Evolutionary conservation across 2,329 filamentous ascomycete species (phyloP).

Genomic region (Aspergillus jensenii): DNA sequence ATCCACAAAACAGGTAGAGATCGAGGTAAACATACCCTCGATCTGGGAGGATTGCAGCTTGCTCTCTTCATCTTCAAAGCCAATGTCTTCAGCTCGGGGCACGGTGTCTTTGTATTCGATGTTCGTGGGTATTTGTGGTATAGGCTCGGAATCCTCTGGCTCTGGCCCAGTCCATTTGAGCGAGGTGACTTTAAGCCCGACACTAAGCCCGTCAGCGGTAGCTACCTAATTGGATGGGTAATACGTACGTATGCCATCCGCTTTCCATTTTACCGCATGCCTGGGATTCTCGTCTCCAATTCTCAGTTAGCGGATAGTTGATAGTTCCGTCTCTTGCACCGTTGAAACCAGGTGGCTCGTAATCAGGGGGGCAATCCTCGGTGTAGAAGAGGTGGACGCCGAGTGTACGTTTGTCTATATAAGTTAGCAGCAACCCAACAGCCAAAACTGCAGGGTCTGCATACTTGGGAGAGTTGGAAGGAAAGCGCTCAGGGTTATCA

Average conservation of each 20-base stretch:
- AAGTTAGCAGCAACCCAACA: not conserved
- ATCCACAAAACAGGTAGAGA: not conserved
- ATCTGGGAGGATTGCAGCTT: not conserved
- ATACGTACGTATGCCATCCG: slow-evolving; percentile 40
- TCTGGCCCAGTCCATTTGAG: slow-evolving; percentile 31
- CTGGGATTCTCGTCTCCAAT: slow-evolving; percentile 39
- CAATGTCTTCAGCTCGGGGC: slow-evolving; percentile 27
- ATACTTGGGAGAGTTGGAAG: slow-evolving; percentile 46
- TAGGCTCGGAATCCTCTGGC: slow-evolving; percentile 21
- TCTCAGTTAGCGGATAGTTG: slow-evolving; percentile 37
- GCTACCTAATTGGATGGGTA: not conserved
- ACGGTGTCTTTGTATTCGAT: slow-evolving; percentile 30
- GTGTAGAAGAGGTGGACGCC: slow-evolving; percentile 48
- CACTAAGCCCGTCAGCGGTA: slow-evolving; percentile 24
- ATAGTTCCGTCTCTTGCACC: slow-evolving; percentile 28
- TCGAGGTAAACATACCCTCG: not conserved
- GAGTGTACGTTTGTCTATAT: slow-evolving; percentile 39
- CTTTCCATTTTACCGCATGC: slow-evolving; percentile 35
- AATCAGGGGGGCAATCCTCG: slow-evolving; percentile 38
- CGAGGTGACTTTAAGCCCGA: slow-evolving; percentile 35
- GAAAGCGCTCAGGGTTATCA: slow-evolving; percentile 39
- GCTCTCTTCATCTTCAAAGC: slow-evolving; percentile 17
- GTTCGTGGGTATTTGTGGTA: slow-evolving; percentile 27
- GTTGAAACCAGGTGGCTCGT: slow-evolving; percentile 45
- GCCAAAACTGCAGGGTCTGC: not conserved